Evolutionary conservation across 164 flowering plant genomes (phyloP).

Genomic region (Piper betle): DNA sequence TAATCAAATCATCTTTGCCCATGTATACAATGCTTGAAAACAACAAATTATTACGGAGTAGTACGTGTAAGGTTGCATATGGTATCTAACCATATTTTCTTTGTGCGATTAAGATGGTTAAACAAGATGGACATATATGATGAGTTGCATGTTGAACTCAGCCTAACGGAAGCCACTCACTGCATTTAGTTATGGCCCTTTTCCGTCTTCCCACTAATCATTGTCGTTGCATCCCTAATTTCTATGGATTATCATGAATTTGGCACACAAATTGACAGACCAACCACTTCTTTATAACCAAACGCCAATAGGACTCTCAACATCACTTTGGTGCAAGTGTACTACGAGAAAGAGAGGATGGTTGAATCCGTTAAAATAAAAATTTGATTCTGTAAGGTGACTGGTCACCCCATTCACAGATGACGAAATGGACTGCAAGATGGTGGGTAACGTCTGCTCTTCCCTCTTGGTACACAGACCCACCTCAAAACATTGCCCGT

Average conservation of each 20-base stretch:
- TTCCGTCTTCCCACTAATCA: slow-evolving; percentile 9
- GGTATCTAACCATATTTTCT: too few relatives aligned
- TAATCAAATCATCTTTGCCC: too few relatives aligned
- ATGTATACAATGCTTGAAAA: too few relatives aligned
- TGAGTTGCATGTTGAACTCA: not conserved
- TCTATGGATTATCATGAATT: slow-evolving; percentile 7
- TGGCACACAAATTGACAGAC: slow-evolving; percentile 7
- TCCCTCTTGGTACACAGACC: too few relatives aligned
- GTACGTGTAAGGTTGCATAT: too few relatives aligned
- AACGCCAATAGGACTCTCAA: slow-evolving; percentile 1
- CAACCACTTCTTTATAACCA: slow-evolving; percentile 5
- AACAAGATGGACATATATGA: not conserved
- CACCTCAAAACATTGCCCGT: too few relatives aligned
- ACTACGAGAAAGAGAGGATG: slow-evolving; percentile 1
- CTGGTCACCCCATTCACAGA: slow-evolving; percentile 2
- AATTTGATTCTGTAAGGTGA: not conserved
- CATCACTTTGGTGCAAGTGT: slow-evolving; percentile 6
- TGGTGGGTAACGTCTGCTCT: not conserved
- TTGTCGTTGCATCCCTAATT: slow-evolving; percentile 2
- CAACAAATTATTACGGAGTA: too few relatives aligned
- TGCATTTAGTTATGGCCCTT: slow-evolving; percentile 9
- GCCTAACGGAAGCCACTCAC: slow-evolving; percentile 8
- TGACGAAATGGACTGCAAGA: not conserved
- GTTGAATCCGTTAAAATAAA: slow-evolving; percentile 3
- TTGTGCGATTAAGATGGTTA: not conserved